Evolutionary conservation across 2,329 filamentous ascomycete genomes (phyloP).

Genomic region (Neodidymelliopsis sp.): DNA sequence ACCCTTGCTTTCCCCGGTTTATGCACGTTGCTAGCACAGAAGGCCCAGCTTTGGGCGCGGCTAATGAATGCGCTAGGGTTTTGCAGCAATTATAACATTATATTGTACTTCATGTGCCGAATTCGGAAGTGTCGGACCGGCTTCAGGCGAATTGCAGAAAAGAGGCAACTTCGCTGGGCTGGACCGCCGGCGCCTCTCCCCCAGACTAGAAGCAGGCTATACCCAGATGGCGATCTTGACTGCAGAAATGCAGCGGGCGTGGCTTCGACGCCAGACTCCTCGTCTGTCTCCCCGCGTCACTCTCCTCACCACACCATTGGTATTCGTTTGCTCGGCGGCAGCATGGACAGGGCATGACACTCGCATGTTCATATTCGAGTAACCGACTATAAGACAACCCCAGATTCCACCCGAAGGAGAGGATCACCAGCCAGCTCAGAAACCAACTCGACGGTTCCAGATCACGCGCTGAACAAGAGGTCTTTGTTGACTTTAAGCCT

Average conservation of each 20-base stretch:
- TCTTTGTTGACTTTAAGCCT: conserved; percentile 19
- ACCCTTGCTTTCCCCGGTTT: conserved; percentile 4
- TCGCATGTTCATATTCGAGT: conserved; percentile 16
- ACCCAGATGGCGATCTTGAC: conserved; percentile 15
- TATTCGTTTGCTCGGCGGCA: conserved; percentile 26
- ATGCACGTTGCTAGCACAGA: conserved; percentile 1
- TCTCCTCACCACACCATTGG: conserved; percentile 30
- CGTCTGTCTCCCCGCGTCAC: conserved; percentile 35
- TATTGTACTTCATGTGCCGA: not conserved
- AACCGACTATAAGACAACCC: conserved; percentile 32
- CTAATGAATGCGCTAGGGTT: conserved; percentile 5
- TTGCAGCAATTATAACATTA: conserved; percentile 5
- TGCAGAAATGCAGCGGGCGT: conserved; percentile 15
- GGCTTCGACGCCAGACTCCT: conserved; percentile 21
- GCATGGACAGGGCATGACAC: conserved; percentile 19
- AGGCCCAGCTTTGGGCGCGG: not conserved
- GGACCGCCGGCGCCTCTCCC: conserved; percentile 27
- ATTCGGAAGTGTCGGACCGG: conserved; percentile 24
- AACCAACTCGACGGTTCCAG: conserved; percentile 26
- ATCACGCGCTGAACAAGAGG: conserved; percentile 17
- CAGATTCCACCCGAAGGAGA: conserved; percentile 15
- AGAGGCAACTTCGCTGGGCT: conserved; percentile 12
- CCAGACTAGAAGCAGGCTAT: conserved; percentile 26
- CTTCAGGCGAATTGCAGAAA: conserved; percentile 13
- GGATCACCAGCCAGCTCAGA: conserved; percentile 24